A percentile compares a stretch with the other conserved stretches of the same genome.
Evolutionary conservation across 345 rosid species (phyloP).

Genomic region (Streptanthus diversifolius): DNA sequence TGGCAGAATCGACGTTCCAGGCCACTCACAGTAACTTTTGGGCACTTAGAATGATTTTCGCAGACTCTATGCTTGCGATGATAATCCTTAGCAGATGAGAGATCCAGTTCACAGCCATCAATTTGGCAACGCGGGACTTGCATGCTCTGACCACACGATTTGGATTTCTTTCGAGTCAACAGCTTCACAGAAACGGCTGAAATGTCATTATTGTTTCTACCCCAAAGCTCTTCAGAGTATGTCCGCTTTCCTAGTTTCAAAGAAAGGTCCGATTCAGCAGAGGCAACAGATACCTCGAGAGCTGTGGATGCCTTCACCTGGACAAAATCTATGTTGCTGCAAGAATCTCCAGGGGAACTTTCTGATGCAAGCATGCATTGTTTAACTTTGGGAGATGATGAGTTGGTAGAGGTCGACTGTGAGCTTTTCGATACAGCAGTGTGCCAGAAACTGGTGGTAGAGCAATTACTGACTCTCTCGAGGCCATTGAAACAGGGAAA

Average conservation of each 20-base stretch:
- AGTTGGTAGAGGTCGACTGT: slow-evolving; percentile 14
- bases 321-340: slow-evolving; percentile 29
- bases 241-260: slow-evolving; percentile 39
- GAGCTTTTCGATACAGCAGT: slow-evolving; percentile 49
- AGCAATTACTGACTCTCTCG: slow-evolving; percentile 49
- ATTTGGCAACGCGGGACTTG: slow-evolving; percentile 67
- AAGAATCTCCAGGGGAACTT: slow-evolving; percentile 31
- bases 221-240: slow-evolving; percentile 62
- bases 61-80: slow-evolving; percentile 81
- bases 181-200: slow-evolving; percentile 35
- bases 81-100: slow-evolving; percentile 64
- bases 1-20: slow-evolving; percentile 80
- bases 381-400: slow-evolving; percentile 15
- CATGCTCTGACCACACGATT: slow-evolving; percentile 43
- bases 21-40: slow-evolving; percentile 61
- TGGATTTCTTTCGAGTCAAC: slow-evolving; percentile 59
- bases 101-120: slow-evolving; percentile 62
- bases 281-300: slow-evolving; percentile 21
- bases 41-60: slow-evolving; percentile 71
- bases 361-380: slow-evolving; percentile 19
- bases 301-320: slow-evolving; percentile 26
- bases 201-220: slow-evolving; percentile 43
- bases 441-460: slow-evolving; percentile 60
- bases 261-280: slow-evolving; percentile 33
- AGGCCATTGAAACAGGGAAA: slow-evolving; percentile 47